Percentiles rank a stretch among this genome's conserved stretches.
These are phyloP conservation scores for Candida montana DNA, from an alignment of 805 yeast species.

Conservation along the genomic window DNA sequence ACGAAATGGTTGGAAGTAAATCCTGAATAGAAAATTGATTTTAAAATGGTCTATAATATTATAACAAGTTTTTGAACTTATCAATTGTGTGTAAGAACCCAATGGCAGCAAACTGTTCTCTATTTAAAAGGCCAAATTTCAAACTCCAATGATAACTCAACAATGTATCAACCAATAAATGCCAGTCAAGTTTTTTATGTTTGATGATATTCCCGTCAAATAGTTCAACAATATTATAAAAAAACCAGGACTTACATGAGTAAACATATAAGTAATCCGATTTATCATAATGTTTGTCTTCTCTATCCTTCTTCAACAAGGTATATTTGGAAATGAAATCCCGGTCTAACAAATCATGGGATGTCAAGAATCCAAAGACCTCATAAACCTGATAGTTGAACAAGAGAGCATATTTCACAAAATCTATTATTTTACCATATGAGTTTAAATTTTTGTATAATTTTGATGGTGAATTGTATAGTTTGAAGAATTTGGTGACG, in stretches of 20 bases:
- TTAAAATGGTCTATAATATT: too few relatives aligned
- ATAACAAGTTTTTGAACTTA: conserved; percentile 8
- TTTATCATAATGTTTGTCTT: conserved; percentile 3
- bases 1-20: conserved; percentile 27
- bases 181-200: conserved; percentile 5
- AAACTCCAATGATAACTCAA: conserved; percentile 18
- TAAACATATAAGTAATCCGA: conserved; percentile 18
- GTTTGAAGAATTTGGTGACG: conserved; percentile 9
- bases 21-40: conserved; percentile 22
- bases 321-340: conserved; percentile 5
- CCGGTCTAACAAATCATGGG: conserved; percentile 14
- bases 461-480: conserved; percentile 11
- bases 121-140: conserved; percentile 9
- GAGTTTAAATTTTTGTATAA: conserved; percentile 4
- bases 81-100: conserved; percentile 10
- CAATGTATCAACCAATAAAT: conserved; percentile 7
- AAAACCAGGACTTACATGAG: conserved; percentile 16
- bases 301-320: conserved; percentile 7
- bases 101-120: conserved; percentile 10
- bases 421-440: conserved; percentile 3
- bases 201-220: conserved; percentile 6
- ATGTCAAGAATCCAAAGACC: conserved; percentile 12
- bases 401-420: conserved; percentile 5
- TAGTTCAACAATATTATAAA: conserved; percentile 4
- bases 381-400: conserved; percentile 13